phyloP scores from a whole-genome alignment of 345 rosid genomes.

The Lumnitzera racemosa region DNA sequence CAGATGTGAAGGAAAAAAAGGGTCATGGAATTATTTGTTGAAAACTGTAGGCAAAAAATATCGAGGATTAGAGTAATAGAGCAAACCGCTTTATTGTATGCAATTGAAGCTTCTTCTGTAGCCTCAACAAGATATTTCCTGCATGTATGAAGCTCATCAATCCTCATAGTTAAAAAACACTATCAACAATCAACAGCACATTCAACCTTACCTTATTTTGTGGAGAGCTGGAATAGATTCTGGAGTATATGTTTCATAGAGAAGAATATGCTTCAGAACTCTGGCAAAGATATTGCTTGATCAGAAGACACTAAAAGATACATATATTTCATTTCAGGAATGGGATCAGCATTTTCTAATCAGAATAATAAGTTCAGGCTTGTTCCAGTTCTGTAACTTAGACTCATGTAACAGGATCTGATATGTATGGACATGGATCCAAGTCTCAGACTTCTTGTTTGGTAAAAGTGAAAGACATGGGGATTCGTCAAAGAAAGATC shows the following conservation, averaged over 20 bases:
- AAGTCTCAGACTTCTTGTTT: too few relatives aligned
- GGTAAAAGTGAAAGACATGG: too few relatives aligned
- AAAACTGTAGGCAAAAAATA: neutral
- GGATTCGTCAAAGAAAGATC: too few relatives aligned
- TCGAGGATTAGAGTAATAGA: constrained; percentile 6
- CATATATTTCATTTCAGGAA: too few relatives aligned
- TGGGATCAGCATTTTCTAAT: too few relatives aligned
- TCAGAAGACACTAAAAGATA: constrained; percentile 3
- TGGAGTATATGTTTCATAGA: constrained; percentile 80
- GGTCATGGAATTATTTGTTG: neutral
- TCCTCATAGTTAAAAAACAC: neutral
- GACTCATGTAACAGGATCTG: too few relatives aligned
- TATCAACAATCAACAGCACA: too few relatives aligned
- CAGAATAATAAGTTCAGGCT: too few relatives aligned
- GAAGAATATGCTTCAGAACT: constrained; percentile 77
- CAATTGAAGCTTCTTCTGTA: constrained; percentile 90
- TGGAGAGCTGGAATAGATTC: constrained; percentile 90
- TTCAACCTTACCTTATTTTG: constrained; percentile 58
- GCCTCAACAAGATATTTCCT: constrained; percentile 94
- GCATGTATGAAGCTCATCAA: constrained; percentile 7
- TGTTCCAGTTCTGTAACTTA: too few relatives aligned
- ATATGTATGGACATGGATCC: too few relatives aligned
- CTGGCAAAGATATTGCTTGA: constrained; percentile 21
- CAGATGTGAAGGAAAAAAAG: neutral
- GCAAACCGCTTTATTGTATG: constrained; percentile 92